Conservation (phyloP, 1,139 yeast species). For the Candida albicans region DNA sequence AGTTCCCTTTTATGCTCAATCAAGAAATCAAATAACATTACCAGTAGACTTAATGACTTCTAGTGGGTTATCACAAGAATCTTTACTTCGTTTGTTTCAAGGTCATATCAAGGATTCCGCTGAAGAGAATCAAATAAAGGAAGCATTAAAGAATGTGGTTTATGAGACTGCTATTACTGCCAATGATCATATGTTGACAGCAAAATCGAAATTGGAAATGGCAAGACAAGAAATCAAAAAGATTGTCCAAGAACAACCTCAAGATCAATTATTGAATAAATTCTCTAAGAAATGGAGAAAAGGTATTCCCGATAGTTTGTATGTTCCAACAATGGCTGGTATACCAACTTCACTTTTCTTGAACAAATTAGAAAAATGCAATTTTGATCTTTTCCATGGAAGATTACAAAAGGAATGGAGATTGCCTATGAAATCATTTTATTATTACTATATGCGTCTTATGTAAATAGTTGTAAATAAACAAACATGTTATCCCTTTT, state of each 20-base stretch:
- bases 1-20: constrained; percentile 54
- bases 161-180: constrained; percentile 75
- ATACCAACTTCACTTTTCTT: constrained; percentile 67
- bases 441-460: neutral
- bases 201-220: constrained; percentile 51
- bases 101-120: constrained; percentile 38
- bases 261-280: constrained; percentile 31
- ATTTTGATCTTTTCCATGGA: constrained; percentile 60
- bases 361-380: constrained; percentile 56
- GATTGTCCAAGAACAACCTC: constrained; percentile 19
- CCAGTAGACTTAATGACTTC: constrained; percentile 65
- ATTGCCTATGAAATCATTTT: constrained; percentile 65
- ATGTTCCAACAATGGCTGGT: constrained; percentile 65
- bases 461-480: neutral
- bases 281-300: constrained; percentile 42
- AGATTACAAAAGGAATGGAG: constrained; percentile 66
- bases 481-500: too few species aligned
- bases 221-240: constrained; percentile 34
- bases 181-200: constrained; percentile 76
- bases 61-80: constrained; percentile 63
- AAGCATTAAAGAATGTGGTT: constrained; percentile 56
- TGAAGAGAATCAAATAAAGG: constrained; percentile 27
- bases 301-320: constrained; percentile 63
- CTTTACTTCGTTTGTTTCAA: constrained; percentile 50
- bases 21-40: constrained; percentile 52